phyloP scores from a whole-genome alignment of 352 stramenopile species.

The Pythium periplocum region DNA sequence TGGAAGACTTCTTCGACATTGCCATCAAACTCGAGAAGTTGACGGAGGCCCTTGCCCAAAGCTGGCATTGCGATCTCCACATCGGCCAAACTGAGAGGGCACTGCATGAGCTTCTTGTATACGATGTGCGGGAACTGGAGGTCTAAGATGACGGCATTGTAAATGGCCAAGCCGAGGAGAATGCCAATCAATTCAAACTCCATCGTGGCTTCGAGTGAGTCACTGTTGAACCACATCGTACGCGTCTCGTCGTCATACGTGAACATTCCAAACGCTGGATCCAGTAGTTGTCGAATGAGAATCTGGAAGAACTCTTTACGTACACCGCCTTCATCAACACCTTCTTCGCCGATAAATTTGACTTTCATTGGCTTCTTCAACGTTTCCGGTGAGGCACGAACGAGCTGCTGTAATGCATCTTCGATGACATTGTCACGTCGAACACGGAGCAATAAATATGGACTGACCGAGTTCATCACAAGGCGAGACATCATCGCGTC shows the following conservation, averaged over 20 bases:
- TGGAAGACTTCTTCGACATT: conserved; percentile 69
- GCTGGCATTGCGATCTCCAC: conserved; percentile 50
- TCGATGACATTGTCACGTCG: conserved; percentile 72
- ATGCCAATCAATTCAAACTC: conserved; percentile 86
- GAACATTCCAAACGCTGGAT: conserved; percentile 78
- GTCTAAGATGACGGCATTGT: conserved; percentile 82
- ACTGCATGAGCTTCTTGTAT: conserved; percentile 81
- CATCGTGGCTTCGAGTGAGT: conserved; percentile 76
- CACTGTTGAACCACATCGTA: conserved; percentile 76
- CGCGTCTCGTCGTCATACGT: conserved; percentile 68
- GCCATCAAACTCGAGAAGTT: conserved; percentile 61
- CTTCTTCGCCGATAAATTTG: conserved; percentile 81
- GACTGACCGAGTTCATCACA: conserved; percentile 27
- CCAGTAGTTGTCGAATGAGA: conserved; percentile 62
- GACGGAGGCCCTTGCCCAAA: conserved; percentile 55
- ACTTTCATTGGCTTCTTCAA: conserved; percentile 81
- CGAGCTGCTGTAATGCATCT: conserved; percentile 67
- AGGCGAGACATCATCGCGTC: conserved; percentile 44
- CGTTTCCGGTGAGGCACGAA: conserved; percentile 48
- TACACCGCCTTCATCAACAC: conserved; percentile 74
- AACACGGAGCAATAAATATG: conserved; percentile 63
- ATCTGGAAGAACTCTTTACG: conserved; percentile 86
- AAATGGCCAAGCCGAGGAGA: conserved; percentile 74
- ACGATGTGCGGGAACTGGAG: conserved; percentile 75
- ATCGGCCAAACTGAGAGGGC: conserved; percentile 43